Evolutionary conservation across 2,329 filamentous ascomycete genomes (phyloP), one percentile per base, ranked within the genome.

Genomic region (Penicillium janthinellum): DNA sequence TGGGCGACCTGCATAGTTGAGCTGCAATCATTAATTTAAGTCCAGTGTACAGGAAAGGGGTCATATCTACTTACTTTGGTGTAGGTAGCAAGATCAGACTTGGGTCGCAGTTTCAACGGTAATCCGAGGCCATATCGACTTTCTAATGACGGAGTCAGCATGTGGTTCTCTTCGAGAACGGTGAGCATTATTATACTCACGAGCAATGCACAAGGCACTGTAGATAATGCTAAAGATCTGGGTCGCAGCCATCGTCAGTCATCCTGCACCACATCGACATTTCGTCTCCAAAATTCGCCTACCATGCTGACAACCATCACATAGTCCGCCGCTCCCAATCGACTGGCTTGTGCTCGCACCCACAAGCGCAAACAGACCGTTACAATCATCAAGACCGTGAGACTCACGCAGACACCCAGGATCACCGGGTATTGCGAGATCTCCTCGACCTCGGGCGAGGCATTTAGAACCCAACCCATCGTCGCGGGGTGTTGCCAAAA

Each of bases 401-500:
- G 66, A 20, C 76, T 68, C n/a, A 79, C 60, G 61, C 79, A 82
- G 25, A 85, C 78, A n/a, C 75, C 73, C 25, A 85, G 73, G 44
- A 85, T 84, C 37, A 74, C 75, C 20, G 70, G 77, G 60, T 80
- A 85, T 54, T 84, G 72, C 3, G 83, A 85, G 57, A 73, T 63
- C 20, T 70, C 74, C 48, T 84, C 75, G 25, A 84, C 72, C 64
- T 80, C 79, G 6, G 78, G 73, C 7, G 79, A 72, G 52, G 80
- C 82, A 72, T 84, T 79, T 45, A 78, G 64, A 48, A 85, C 82
- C 82, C 82, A 85, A 57, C 72, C 76, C 82, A 84, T 84, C 20
- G 49, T 69, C 49, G 25, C 58, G 63, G 49, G 49, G 52, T 31
- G 6, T n/a, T 53, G 35, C 31, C 7, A 44, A 53, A 25, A 20